phyloP scores from a whole-genome alignment of 177 flowering plant species.

The Vitis hybrid region DNA sequence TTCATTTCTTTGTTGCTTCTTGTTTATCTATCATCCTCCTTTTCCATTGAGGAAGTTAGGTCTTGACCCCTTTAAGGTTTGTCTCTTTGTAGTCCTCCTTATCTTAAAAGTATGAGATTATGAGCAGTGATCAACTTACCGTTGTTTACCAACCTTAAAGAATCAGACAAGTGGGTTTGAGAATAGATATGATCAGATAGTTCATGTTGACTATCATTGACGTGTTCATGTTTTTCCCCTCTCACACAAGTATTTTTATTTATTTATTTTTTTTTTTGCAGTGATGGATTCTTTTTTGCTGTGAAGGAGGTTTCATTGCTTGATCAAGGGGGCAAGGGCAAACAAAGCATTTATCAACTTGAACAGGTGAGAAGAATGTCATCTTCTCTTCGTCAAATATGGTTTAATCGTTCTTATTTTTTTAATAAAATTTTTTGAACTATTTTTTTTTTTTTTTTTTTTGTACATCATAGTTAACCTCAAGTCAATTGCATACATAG shows the following conservation, averaged over 20 bases:
- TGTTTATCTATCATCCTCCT: too few species aligned
- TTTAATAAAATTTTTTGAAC: background rate
- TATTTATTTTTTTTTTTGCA: conserved; percentile 13
- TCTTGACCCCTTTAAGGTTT: too few species aligned
- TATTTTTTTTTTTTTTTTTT: background rate
- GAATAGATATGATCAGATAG: too few species aligned
- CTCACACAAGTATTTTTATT: background rate
- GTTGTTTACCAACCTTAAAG: too few species aligned
- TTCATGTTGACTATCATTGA: too few species aligned
- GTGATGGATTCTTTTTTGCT: conserved; percentile 71
- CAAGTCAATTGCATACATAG: too few species aligned
- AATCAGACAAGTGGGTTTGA: too few species aligned
- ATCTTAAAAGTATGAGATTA: too few species aligned
- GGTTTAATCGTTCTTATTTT: background rate
- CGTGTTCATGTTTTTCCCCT: background rate
- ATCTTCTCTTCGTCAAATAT: background rate
- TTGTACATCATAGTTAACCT: background rate
- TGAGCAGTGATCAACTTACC: too few species aligned
- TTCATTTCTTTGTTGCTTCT: too few species aligned
- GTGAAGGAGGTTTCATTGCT: conserved; percentile 81
- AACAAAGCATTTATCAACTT: conserved; percentile 62
- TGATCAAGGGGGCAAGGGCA: conserved; percentile 60
- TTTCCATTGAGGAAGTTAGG: too few species aligned
- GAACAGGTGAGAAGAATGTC: conserved; percentile 54
- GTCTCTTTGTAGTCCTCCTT: too few species aligned